phyloP scores from a whole-genome alignment of 495 filamentous ascomycete species.

The Aspergillus panamensis region DNA sequence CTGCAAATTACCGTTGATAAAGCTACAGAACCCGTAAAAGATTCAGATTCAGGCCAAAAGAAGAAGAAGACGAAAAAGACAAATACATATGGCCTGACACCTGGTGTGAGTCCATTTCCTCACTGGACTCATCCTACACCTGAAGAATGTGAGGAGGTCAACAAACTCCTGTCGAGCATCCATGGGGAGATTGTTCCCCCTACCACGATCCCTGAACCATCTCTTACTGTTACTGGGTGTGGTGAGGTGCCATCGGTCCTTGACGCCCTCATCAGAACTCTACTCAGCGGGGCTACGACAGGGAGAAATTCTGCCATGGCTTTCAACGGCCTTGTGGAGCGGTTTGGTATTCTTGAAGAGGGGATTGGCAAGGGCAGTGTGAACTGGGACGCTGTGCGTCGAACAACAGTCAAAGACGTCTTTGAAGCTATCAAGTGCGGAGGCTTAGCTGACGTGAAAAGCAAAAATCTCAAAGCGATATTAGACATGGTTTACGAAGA shows the following conservation, averaged over 20 bases:
- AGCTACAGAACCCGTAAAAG: slow-evolving; percentile 7
- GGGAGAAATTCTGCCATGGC: slow-evolving; percentile 63
- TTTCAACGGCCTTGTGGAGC: slow-evolving; percentile 65
- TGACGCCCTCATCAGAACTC: slow-evolving; percentile 80
- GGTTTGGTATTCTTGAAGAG: slow-evolving; percentile 61
- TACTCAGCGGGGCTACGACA: slow-evolving; percentile 73
- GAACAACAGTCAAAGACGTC: slow-evolving; percentile 58
- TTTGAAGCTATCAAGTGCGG: slow-evolving; percentile 69
- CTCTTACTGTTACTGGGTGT: slow-evolving; percentile 78
- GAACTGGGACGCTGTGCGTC: slow-evolving; percentile 80
- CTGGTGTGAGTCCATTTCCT: slow-evolving; percentile 62
- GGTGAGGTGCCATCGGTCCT: slow-evolving; percentile 91
- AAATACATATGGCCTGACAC: slow-evolving; percentile 40
- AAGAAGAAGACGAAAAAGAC: slow-evolving; percentile 24
- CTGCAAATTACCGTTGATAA: slow-evolving; percentile 25
- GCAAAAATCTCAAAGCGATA: slow-evolving; percentile 73
- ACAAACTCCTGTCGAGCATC: slow-evolving; percentile 57
- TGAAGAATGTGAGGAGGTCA: slow-evolving; percentile 72
- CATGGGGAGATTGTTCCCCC: slow-evolving; percentile 68
- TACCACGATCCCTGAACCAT: slow-evolving; percentile 66
- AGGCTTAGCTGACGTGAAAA: slow-evolving; percentile 66
- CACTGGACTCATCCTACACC: slow-evolving; percentile 63
- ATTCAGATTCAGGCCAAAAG: slow-evolving; percentile 7
- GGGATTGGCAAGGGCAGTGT: slow-evolving; percentile 73
- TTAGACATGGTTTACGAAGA: slow-evolving; percentile 77